These are phyloP conservation scores for Zygnema cylindricum DNA, from an alignment of 139 green algal genomes.

Conservation along the genomic window DNA sequence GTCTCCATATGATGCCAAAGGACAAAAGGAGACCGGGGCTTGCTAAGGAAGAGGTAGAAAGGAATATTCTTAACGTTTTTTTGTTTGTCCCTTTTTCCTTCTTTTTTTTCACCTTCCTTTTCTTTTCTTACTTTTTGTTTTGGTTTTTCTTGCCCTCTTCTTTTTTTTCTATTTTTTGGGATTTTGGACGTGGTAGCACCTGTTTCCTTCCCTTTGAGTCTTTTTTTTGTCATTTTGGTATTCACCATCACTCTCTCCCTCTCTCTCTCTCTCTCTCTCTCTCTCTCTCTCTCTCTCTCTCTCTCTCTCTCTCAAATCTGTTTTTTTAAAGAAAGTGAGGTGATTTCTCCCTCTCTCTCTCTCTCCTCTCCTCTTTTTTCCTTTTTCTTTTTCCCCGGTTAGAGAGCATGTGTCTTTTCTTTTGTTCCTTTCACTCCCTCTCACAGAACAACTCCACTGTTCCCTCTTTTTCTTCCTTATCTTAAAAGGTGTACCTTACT, in stretches of 20 bases:
- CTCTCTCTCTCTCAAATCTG: not conserved
- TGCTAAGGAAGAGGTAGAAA: slow-evolving; percentile 49
- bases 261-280: not conserved
- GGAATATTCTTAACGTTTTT: too few species aligned
- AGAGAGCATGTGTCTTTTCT: not conserved
- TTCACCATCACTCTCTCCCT: not conserved
- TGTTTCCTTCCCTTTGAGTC: too few species aligned
- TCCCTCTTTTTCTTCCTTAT: too few species aligned
- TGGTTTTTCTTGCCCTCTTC: not conserved
- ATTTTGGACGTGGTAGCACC: too few species aligned
- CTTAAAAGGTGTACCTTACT: too few species aligned
- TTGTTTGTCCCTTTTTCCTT: too few species aligned
- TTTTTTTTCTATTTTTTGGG: too few species aligned
- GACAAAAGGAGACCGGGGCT: slow-evolving; percentile 9
- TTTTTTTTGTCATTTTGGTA: not conserved
- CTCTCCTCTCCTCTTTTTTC: not conserved
- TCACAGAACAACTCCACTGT: too few species aligned
- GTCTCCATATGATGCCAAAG: slow-evolving; percentile 95
- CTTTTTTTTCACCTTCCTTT: not conserved
- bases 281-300: not conserved
- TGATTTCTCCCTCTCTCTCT: not conserved
- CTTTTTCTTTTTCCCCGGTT: slow-evolving; percentile 11
- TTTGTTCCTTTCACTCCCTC: too few species aligned
- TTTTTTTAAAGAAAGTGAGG: not conserved
- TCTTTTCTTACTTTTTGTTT: not conserved